Evolutionary conservation across 2,329 filamentous ascomycete genomes (phyloP).

Genomic region (Xylaria sp.): DNA sequence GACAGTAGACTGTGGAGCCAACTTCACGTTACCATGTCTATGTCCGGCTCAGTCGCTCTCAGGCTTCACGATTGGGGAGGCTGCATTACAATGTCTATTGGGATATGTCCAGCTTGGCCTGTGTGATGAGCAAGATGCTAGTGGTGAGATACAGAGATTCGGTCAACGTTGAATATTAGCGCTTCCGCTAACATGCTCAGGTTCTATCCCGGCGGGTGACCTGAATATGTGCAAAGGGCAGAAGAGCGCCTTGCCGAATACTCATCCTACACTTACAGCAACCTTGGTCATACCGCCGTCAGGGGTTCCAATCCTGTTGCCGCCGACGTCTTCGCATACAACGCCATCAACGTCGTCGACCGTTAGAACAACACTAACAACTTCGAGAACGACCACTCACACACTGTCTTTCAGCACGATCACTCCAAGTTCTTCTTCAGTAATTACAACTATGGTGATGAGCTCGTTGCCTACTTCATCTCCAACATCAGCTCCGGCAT

Average conservation of each 20-base stretch:
- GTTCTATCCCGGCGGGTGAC: conserved; percentile 49
- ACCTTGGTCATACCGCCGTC: conserved; percentile 57
- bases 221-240: conserved; percentile 67
- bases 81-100: conserved; percentile 72
- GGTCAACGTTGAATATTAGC: conserved; percentile 14
- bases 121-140: conserved; percentile 61
- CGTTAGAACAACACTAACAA: conserved; percentile 21
- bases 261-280: conserved; percentile 67
- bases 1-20: conserved; percentile 57
- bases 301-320: conserved; percentile 33
- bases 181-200: conserved; percentile 41
- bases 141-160: conserved; percentile 47
- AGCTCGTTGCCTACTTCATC: conserved; percentile 24
- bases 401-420: conserved; percentile 13
- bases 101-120: conserved; percentile 60
- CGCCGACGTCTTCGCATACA: conserved; percentile 34
- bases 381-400: conserved; percentile 27
- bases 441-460: conserved; percentile 19
- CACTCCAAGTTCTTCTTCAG: conserved; percentile 14
- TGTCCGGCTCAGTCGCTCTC: conserved; percentile 68
- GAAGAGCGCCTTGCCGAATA: conserved; percentile 62
- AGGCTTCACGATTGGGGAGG: conserved; percentile 78
- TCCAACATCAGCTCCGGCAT: neutral
- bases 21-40: conserved; percentile 68
- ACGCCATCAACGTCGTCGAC: conserved; percentile 18